Evolutionary conservation across 495 filamentous ascomycete species (phyloP), one percentile per base, ranked within the genome.

Genomic region (Hypoxylon subgilvum): DNA sequence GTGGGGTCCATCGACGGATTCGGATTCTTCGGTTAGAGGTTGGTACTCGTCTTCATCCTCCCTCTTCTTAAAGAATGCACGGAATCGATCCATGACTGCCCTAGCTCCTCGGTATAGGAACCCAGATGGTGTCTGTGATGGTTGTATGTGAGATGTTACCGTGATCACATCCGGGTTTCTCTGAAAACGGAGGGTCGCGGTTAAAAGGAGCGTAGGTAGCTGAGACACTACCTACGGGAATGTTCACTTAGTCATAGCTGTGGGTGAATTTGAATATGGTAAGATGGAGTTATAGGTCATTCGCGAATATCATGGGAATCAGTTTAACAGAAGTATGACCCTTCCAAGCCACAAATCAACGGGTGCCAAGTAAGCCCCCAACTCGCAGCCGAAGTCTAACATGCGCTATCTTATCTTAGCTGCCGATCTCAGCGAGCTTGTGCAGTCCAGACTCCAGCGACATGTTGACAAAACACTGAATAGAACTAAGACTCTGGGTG

Each of bases 21-120:
- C 66, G 31, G 67, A 65, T 8, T 74, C 75, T 16, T 77, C 72
- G n/a, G 75, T 77, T 30, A 88, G 70, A 36, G 80, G 82, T 65
- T 83, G 84, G 61, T 89, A 89, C 22, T 79, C 78, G 21, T 79
- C 76, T 28, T 72, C 72, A 41, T 73, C 71, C 35, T 79, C 66
- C 35, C 60, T 51, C 46, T 69, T 69, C 41, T 48, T 48, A 28
- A 84, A 69, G 17, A 82, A 66, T 46, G 70, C 74, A 34, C 79
- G 79, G 18, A 84, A 45, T 38, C 77, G 74, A 38, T 82, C 73
- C 75, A 84, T 79, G 40, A 35, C 45, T 28, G 52, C 57, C 57
- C 19, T 51, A 6, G 38, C n/a, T n/a, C n/a, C n/a, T n/a, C n/a
- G n/a, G n/a, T n/a, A n/a, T 44, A 30, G 27, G 27, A 30, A 10